phyloP scores from a whole-genome alignment of 2,329 filamentous ascomycete genomes.

The Calonectria pteridis region DNA sequence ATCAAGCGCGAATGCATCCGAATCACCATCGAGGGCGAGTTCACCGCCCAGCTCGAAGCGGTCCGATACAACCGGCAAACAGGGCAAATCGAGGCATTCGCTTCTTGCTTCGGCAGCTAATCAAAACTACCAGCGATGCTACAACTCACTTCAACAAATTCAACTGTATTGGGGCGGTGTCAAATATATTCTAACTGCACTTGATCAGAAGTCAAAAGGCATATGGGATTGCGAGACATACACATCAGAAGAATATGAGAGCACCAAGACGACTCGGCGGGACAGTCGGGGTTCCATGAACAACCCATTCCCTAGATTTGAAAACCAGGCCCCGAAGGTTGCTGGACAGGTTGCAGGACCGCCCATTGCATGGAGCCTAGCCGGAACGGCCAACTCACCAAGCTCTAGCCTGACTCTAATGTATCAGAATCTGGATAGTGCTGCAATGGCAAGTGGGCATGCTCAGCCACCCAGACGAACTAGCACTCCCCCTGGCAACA shows the following conservation, averaged over 20 bases:
- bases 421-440: slow-evolving; percentile 68
- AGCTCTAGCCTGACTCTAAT: slow-evolving; percentile 86
- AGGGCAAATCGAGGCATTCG: slow-evolving; percentile 73
- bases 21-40: slow-evolving; percentile 66
- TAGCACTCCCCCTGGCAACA: slow-evolving; percentile 67
- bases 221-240: slow-evolving; percentile 82
- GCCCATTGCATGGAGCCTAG: slow-evolving; percentile 86
- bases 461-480: slow-evolving; percentile 47
- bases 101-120: slow-evolving; percentile 84
- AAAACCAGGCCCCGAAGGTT: slow-evolving; percentile 61
- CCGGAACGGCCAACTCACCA: slow-evolving; percentile 87
- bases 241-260: slow-evolving; percentile 82
- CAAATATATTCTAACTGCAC: slow-evolving; percentile 86
- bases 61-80: slow-evolving; percentile 18
- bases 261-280: slow-evolving; percentile 67
- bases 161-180: slow-evolving; percentile 89
- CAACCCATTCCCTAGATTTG: slow-evolving; percentile 58
- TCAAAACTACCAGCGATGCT: slow-evolving; percentile 89
- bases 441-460: slow-evolving; percentile 18
- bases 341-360: slow-evolving; percentile 54
- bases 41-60: slow-evolving; percentile 57
- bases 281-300: slow-evolving; percentile 53
- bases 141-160: slow-evolving; percentile 84
- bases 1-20: slow-evolving; percentile 77
- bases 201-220: slow-evolving; percentile 90